Evolutionary conservation across 116 monocot species (phyloP), one percentile per base, ranked within the genome.

Genomic region (Posidonia oceanica): DNA sequence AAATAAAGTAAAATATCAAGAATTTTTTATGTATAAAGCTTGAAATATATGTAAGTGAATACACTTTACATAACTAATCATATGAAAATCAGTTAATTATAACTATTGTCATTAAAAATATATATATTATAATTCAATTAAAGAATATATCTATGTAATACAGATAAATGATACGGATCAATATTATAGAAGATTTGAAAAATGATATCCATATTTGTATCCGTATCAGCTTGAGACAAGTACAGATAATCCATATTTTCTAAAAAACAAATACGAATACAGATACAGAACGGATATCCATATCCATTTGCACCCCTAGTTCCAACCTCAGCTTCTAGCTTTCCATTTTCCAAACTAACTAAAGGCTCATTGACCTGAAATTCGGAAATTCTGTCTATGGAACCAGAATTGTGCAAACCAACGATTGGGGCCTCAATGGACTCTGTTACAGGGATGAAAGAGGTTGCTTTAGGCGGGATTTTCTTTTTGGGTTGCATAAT

Each of bases 401-500:
- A 74, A 5, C 38, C 10, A 64, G 7, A 7, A 18, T 36, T 53
- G 15, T 17, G 36, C 21, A 52, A 69, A 18, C 36, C 54, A 54
- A 69, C 18, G 3, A 16, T n/a, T 15, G 55, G 52, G 8, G 14
- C 37, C 7, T 13, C 54, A 55, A 13, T 23, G 29, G 42, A 29
- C 11, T 39, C 53, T 14, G 29, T 14, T 39, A 23, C 42, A 55
- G 55, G 16, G 29, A 22, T 67, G 12, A 17, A 36, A 67, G 51
- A 51, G 39, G 48, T 21, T 2, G 15, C n/a, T 36, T 67, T 52
- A 0, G 17, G 20, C 22, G 21, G 13, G 62, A 16, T 63, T 21
- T 55, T 62, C 7, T 57, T 64, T 48, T 56, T 74, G 15, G 65
- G 23, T 21, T 39, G 48, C 54, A 65, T 48, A 37, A 65, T 74